Conservation (phyloP, 108 stramenopile species). For the Licmophora abbreviata region DNA sequence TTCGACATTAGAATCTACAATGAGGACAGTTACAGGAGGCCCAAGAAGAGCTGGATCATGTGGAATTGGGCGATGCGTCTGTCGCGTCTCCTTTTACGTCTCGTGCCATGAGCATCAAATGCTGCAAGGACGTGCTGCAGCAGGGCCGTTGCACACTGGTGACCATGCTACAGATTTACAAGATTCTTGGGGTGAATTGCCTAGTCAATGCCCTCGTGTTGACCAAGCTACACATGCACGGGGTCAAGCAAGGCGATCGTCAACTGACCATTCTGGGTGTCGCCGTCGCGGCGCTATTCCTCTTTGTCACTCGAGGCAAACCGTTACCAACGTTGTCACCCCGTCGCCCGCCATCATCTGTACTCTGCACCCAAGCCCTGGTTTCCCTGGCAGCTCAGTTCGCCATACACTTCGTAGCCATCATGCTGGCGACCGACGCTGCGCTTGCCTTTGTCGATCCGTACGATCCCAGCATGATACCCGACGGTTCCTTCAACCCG, state of each 20-base stretch:
- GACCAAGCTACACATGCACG: slow-evolving; percentile 83
- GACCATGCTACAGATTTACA: slow-evolving; percentile 91
- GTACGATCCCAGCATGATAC: slow-evolving; percentile 65
- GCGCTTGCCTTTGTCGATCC: slow-evolving; percentile 68
- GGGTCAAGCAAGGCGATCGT: slow-evolving; percentile 95
- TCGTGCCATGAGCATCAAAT: slow-evolving; percentile 72
- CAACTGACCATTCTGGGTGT: slow-evolving; percentile 88
- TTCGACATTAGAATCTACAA: too few relatives aligned
- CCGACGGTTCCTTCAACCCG: slow-evolving; percentile 94
- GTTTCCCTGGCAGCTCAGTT: slow-evolving; percentile 84
- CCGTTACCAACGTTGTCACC: slow-evolving; percentile 76
- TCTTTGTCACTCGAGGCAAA: slow-evolving; percentile 86
- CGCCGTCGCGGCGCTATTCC: slow-evolving; percentile 85
- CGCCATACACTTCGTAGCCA: slow-evolving; percentile 61
- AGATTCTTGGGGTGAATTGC: slow-evolving; percentile 96
- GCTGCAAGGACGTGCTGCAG: slow-evolving; percentile 81
- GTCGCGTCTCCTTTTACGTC: slow-evolving; percentile 97
- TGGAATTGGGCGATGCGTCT: slow-evolving; percentile 93
- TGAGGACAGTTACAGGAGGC: slow-evolving; percentile 59
- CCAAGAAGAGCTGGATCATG: slow-evolving; percentile 59
- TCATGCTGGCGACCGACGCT: slow-evolving; percentile 48
- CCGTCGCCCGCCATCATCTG: slow-evolving; percentile 74
- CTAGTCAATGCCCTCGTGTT: slow-evolving; percentile 91
- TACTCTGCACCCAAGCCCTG: slow-evolving; percentile 68
- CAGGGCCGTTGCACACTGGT: slow-evolving; percentile 95